Conservation (phyloP, 2,329 filamentous ascomycete species). For the Colletotrichum cuscutae region DNA sequence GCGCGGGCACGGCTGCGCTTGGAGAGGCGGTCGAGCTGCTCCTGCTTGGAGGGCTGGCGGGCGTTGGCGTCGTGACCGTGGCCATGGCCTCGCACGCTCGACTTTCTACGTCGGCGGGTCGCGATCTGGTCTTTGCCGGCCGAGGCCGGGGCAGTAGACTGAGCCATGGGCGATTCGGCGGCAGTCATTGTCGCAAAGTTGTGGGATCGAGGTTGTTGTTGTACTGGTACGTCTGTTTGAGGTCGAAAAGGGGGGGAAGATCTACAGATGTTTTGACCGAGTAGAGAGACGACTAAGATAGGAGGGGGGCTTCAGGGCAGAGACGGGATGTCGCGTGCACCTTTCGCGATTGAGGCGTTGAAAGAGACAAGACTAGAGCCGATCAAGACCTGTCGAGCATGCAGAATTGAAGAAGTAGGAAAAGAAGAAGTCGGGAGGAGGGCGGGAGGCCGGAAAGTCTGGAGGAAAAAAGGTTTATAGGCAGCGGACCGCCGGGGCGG, state of each 20-base stretch:
- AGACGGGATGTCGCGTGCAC: not conserved
- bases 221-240: not conserved
- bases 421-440: not conserved
- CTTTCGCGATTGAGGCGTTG: not conserved
- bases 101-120: conserved; percentile 32
- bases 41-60: conserved; percentile 20
- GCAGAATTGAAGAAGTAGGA: not conserved
- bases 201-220: not conserved
- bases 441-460: not conserved
- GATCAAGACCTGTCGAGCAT: conserved; percentile 8
- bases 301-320: too few species aligned
- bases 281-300: not conserved
- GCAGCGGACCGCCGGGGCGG: not conserved
- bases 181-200: conserved; percentile 22
- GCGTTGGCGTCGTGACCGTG: conserved; percentile 3
- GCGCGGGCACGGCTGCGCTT: conserved; percentile 30
- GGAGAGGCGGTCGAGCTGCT: conserved; percentile 31
- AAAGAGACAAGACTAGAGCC: conserved; percentile 3
- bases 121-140: conserved; percentile 24
- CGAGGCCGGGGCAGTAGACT: conserved; percentile 13
- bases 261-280: not conserved
- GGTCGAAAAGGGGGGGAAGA: not conserved
- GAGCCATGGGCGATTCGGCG: conserved; percentile 20
- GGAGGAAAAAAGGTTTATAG: conserved; percentile 5
- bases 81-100: conserved; percentile 29